These are phyloP conservation scores for Massariosphaeria phaeospora DNA, from an alignment of 495 filamentous ascomycete species.

Conservation along the genomic window DNA sequence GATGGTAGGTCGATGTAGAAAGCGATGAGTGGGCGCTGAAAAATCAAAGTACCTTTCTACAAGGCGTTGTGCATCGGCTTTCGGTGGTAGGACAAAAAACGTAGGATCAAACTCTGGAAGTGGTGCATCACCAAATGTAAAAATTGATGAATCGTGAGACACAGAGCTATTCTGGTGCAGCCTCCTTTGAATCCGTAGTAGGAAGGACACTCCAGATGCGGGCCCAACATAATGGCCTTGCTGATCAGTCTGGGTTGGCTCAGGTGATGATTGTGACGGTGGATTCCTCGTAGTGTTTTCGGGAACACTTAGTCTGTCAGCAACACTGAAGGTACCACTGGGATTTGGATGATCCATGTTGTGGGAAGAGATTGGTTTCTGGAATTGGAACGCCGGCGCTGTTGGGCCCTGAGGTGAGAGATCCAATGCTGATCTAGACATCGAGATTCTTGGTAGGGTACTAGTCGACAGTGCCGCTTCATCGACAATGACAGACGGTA, in stretches of 20 bases:
- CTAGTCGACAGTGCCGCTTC: slow-evolving; percentile 9
- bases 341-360: neutral
- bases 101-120: slow-evolving; percentile 17
- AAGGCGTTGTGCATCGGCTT: slow-evolving; percentile 30
- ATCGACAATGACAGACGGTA: slow-evolving; percentile 22
- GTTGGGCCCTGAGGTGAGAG: neutral
- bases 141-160: slow-evolving; percentile 24
- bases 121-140: slow-evolving; percentile 26
- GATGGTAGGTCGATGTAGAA: slow-evolving; percentile 40
- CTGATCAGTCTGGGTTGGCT: slow-evolving; percentile 17
- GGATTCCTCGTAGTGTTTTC: slow-evolving; percentile 6
- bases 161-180: slow-evolving; percentile 17
- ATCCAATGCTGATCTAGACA: slow-evolving; percentile 5
- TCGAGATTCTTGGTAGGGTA: slow-evolving; percentile 2
- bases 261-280: slow-evolving; percentile 10
- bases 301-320: slow-evolving; percentile 10
- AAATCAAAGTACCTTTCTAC: slow-evolving; percentile 40
- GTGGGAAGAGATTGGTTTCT: neutral
- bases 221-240: slow-evolving; percentile 25
- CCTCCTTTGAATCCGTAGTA: slow-evolving; percentile 18
- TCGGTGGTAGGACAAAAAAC: slow-evolving; percentile 24
- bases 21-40: slow-evolving; percentile 37
- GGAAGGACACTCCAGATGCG: slow-evolving; percentile 18
- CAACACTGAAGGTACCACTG: neutral
- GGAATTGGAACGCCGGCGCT: neutral